Evolutionary conservation across 2,329 filamentous ascomycete genomes (phyloP).

Genomic region (Rhynchosporium agropyri): DNA sequence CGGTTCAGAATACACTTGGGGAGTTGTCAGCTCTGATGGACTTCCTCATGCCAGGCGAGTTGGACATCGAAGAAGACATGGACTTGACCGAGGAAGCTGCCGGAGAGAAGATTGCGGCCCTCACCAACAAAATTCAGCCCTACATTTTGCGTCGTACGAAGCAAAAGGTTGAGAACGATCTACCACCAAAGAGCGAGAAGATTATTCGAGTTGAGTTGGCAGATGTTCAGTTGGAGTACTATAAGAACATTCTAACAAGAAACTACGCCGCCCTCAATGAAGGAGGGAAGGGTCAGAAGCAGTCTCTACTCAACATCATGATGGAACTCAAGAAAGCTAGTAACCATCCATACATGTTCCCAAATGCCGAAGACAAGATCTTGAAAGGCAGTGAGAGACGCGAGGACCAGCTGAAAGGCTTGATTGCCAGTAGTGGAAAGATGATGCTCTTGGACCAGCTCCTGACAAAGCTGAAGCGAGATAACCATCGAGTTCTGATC

Average conservation of each 20-base stretch:
- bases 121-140: conserved; percentile 85
- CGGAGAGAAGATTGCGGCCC: conserved; percentile 80
- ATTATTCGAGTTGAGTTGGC: conserved; percentile 97
- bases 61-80: conserved; percentile 88
- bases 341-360: conserved; percentile 98
- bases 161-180: conserved; percentile 93
- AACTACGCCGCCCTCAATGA: conserved; percentile 96
- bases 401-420: conserved; percentile 86
- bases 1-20: conserved; percentile 94
- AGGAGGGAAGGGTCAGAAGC: conserved; percentile 86
- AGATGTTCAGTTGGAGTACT: conserved; percentile 95
- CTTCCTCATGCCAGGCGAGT: conserved; percentile 93
- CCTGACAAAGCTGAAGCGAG: conserved; percentile 88
- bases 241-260: conserved; percentile 96
- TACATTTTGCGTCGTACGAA: conserved; percentile 96
- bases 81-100: conserved; percentile 81
- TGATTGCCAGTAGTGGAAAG: conserved; percentile 97
- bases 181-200: conserved; percentile 97
- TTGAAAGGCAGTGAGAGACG: conserved; percentile 77
- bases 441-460: conserved; percentile 99
- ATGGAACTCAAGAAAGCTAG: conserved; percentile 99
- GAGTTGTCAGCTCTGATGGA: conserved; percentile 92
- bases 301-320: conserved; percentile 96
- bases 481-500: conserved; percentile 93
- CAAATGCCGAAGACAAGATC: conserved; percentile 88